These are phyloP conservation scores for Salix viminalis DNA, from an alignment of 345 rosid genomes.

Conservation along the genomic window DNA sequence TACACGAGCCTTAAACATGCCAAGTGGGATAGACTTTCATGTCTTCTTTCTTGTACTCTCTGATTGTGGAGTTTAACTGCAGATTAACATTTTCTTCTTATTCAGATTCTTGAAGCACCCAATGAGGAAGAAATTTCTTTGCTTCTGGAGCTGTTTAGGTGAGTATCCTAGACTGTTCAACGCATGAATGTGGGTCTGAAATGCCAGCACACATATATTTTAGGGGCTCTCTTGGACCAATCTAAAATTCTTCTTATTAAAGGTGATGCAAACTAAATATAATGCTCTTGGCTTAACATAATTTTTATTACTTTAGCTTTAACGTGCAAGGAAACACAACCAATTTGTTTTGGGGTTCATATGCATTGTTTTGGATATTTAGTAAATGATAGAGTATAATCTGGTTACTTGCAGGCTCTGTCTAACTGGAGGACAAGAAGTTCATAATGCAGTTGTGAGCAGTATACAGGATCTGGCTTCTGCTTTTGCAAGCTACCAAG, in stretches of 20 bases:
- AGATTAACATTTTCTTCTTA: slow-evolving; percentile 23
- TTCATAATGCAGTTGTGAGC: slow-evolving; percentile 87
- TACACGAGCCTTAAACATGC: neutral
- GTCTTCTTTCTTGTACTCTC: slow-evolving; percentile 9
- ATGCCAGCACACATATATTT: neutral
- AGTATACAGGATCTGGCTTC: slow-evolving; percentile 87
- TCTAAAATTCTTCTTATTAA: neutral
- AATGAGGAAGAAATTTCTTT: slow-evolving; percentile 82
- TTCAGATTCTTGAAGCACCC: slow-evolving; percentile 95
- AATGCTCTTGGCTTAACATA: neutral
- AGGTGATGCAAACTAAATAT: slow-evolving; percentile 2
- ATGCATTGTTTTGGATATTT: slow-evolving; percentile 4
- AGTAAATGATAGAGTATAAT: neutral
- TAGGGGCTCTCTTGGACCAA: neutral
- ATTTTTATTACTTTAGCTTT: neutral
- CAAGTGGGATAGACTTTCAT: neutral
- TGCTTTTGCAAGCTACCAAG: slow-evolving; percentile 72
- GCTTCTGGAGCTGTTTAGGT: slow-evolving; percentile 83
- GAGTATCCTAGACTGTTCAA: slow-evolving; percentile 26
- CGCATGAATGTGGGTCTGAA: slow-evolving; percentile 7
- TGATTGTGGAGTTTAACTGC: slow-evolving; percentile 17
- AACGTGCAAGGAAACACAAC: neutral
- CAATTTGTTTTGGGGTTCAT: slow-evolving; percentile 3
- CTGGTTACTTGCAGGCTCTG: slow-evolving; percentile 49
- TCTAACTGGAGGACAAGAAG: slow-evolving; percentile 91